Base-by-base conservation (phyloP, 345 rosid genomes). In the Eucalyptus melliodora region DNA sequence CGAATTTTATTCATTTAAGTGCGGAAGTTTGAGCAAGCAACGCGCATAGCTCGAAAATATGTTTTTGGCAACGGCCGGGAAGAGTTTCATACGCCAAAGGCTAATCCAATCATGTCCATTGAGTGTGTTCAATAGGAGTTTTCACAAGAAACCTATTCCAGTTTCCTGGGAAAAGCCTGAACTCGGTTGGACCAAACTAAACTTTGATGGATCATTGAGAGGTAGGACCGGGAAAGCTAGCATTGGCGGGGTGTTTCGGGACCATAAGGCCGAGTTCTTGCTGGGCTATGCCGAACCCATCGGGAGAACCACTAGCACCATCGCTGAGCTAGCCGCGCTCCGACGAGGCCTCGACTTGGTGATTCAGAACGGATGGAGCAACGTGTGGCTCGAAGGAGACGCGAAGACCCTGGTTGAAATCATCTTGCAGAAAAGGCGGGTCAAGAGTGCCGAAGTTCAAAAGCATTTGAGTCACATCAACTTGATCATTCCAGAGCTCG, bases 371-470 rank as follows among this genome's bases (percentile, higher is more conserved):
- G 96, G 97, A 4, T 96, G 95, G 99, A 92, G 86, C 13, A 90
- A 94, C 49, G 91, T 96, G 13, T 97, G 99, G 98, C 95, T 96
- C 0, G 99, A 97, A 92, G 98, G 99, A 10, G 98, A 97, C 77
- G 95, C 95, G 44, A 95, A 95, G 90, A 87, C 94, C 86, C 91
- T 96, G 89, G 91, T 97, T 42, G 98, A 96, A 45, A 92, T 95
- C 69, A 91, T 96, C 45, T 86, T 89, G 89, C 89, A 91, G 87
- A 92, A 90, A 89, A 94, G 95, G 87, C 88, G 72, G 86, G 94
- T 95, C 86, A 96, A 88, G 91, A 92, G 96, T 82, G 91, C 90
- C 51, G 93, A 95, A 86, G 87, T 93, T 50, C 93, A 88, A 27
- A 94, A 89, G 83, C 94, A 93, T 69, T 89, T 93, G 47, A 86